Evolutionary conservation across 2,329 filamentous ascomycete species (phyloP).

Genomic region (Fusarium abutilonis): DNA sequence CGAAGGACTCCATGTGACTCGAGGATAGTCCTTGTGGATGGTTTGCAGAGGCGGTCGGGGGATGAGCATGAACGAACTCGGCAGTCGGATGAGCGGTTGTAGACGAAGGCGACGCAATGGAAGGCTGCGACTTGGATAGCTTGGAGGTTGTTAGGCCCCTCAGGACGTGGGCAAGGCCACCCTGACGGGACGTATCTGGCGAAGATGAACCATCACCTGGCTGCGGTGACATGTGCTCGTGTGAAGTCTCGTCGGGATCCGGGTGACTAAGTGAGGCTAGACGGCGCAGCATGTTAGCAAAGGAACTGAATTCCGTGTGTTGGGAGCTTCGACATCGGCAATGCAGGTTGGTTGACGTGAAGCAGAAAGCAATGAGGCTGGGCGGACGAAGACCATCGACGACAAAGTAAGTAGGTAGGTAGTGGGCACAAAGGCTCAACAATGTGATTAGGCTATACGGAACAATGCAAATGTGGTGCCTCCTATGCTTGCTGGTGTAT

Average conservation of each 20-base stretch:
- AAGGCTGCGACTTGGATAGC: constrained; percentile 61
- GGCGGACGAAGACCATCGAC: constrained; percentile 19
- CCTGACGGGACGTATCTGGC: constrained; percentile 64
- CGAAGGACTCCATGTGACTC: constrained; percentile 64
- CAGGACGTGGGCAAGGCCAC: constrained; percentile 71
- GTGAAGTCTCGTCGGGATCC: constrained; percentile 41
- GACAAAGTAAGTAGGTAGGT: background rate
- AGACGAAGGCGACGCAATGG: constrained; percentile 55
- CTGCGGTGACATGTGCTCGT: constrained; percentile 68
- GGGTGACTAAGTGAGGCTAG: constrained; percentile 44
- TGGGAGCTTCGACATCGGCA: constrained; percentile 42
- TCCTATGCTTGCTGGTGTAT: constrained; percentile 12
- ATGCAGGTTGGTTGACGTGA: constrained; percentile 31
- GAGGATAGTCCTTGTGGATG: constrained; percentile 57
- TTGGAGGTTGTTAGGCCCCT: constrained; percentile 68
- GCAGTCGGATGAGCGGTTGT: constrained; percentile 53
- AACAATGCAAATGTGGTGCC: constrained; percentile 11
- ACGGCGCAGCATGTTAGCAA: constrained; percentile 47
- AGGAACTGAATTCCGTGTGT: constrained; percentile 37
- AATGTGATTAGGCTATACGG: constrained; percentile 17
- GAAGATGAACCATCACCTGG: constrained; percentile 65
- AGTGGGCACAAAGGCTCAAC: constrained; percentile 9
- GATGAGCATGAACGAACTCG: constrained; percentile 57
- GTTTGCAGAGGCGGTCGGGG: constrained; percentile 51
- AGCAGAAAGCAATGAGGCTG: constrained; percentile 24